Evolutionary conservation across 2,329 filamentous ascomycete species (phyloP), one percentile per base, ranked within the genome.

Genomic region (Microdochium paspali): DNA sequence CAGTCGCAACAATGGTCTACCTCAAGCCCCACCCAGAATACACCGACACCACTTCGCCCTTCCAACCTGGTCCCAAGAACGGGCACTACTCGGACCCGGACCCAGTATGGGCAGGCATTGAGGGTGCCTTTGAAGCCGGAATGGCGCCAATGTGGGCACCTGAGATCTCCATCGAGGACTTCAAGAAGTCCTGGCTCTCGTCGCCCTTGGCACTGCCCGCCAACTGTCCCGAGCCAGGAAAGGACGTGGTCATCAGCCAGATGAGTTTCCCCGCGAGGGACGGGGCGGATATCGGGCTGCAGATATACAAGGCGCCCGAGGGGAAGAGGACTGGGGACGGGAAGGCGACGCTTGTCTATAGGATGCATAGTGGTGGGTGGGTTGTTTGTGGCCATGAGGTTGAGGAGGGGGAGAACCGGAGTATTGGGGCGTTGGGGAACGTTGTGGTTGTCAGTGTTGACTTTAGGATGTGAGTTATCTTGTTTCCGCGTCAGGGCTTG

Each of bases 301-400:
- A 66, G 53, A 52, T 65, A 6, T 65, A 65, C 48, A 59, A 58
- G 50, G 58, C 58, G 15, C 58, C 54, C 21, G 53, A 54, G 21
- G 53, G 54, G 3, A 31, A 13, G 10, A 45, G 51, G n/a, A n/a
- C n/a, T n/a, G n/a, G n/a, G n/a, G n/a, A n/a, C n/a, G n/a, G n/a
- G 1, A 46, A 51, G n/a, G 53, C 57, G 5, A 57, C 58, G 4
- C 49, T 62, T 28, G 53, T 64, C 45, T 54, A 66, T 49, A 55
- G 65, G 30, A 63, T 64, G 50, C 66, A 68, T 46, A 65, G 65
- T n/a, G 64, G 65, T 9, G 65, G 63, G 10, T 63, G 60, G 59
- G 54, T 56, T 1, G 55, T 67, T 10, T 64, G 65, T 20, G 49
- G 57, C 2, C 64, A 66, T 28, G 58, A 58, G 47, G 59, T 58